Conservation (phyloP, 176 grass and related monocot species). For the Leersia perrieri region DNA sequence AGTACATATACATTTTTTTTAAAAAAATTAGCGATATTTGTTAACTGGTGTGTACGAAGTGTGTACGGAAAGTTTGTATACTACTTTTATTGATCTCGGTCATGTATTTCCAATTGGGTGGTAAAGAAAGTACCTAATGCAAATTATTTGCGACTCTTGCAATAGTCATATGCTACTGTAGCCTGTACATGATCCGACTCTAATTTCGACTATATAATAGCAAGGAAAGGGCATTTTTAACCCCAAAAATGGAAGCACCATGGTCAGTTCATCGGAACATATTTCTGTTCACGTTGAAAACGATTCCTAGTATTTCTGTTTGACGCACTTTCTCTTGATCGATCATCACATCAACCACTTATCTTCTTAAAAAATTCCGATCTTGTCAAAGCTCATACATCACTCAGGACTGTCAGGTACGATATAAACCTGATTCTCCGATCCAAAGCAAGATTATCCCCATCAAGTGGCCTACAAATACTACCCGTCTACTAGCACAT, state of each 20-base stretch:
- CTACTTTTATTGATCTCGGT: background rate
- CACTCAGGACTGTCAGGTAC: background rate
- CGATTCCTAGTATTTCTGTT: background rate
- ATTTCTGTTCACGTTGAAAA: background rate
- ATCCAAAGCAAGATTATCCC: constrained; percentile 1
- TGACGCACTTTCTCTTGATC: background rate
- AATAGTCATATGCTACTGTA: too few species aligned
- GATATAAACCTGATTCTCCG: constrained; percentile 16
- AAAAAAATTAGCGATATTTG: too few species aligned
- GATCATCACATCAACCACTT: background rate
- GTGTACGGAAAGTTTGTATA: too few species aligned
- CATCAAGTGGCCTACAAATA: constrained; percentile 4
- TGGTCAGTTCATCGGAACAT: background rate
- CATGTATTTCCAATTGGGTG: background rate
- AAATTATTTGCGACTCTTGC: too few species aligned
- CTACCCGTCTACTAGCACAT: background rate
- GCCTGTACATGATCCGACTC: too few species aligned
- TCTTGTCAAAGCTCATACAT: background rate
- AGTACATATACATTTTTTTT: too few species aligned
- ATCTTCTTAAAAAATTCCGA: background rate
- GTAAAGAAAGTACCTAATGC: too few species aligned
- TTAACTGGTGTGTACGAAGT: too few species aligned
- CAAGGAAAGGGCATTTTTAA: background rate
- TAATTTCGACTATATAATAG: too few species aligned
- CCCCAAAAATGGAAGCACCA: background rate